These are phyloP conservation scores for Wickerhamomyces chambardii DNA, from an alignment of 805 yeast genomes.

Conservation along the genomic window DNA sequence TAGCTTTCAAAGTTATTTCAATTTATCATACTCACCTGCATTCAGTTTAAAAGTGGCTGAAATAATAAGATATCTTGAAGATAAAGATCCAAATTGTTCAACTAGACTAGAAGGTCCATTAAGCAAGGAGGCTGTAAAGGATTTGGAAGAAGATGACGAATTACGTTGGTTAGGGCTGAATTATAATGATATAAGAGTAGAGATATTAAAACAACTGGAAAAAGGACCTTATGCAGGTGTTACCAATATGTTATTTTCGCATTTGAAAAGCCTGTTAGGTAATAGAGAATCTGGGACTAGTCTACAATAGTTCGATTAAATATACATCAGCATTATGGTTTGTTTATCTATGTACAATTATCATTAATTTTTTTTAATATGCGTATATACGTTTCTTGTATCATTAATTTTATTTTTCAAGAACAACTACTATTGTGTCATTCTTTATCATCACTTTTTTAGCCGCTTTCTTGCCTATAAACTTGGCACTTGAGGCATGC, in stretches of 20 bases:
- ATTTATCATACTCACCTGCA: constrained; percentile 42
- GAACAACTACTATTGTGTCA: constrained; percentile 1
- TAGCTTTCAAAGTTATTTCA: constrained; percentile 17
- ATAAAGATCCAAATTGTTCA: constrained; percentile 20
- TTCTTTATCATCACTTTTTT: constrained; percentile 36
- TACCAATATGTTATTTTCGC: constrained; percentile 39
- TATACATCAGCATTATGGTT: too few relatives aligned
- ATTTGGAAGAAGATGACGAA: constrained; percentile 20
- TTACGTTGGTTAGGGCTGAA: constrained; percentile 26
- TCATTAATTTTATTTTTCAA: neutral
- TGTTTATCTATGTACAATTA: too few relatives aligned
- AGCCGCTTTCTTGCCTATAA: constrained; percentile 30
- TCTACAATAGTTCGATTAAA: too few relatives aligned
- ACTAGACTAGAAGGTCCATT: constrained; percentile 45
- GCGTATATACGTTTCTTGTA: too few relatives aligned
- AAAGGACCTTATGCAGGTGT: constrained; percentile 38
- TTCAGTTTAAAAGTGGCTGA: constrained; percentile 35
- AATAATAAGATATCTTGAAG: constrained; percentile 38
- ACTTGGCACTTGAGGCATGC: constrained; percentile 16
- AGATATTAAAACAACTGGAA: constrained; percentile 32
- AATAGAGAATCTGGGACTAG: constrained; percentile 9
- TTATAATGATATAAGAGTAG: constrained; percentile 36
- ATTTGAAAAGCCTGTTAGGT: constrained; percentile 38
- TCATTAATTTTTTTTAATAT: too few relatives aligned
- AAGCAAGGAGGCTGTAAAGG: constrained; percentile 30